Conservation (phyloP, 1,139 yeast genomes). For the Hemisphaericaspora lyxosophila region DNA sequence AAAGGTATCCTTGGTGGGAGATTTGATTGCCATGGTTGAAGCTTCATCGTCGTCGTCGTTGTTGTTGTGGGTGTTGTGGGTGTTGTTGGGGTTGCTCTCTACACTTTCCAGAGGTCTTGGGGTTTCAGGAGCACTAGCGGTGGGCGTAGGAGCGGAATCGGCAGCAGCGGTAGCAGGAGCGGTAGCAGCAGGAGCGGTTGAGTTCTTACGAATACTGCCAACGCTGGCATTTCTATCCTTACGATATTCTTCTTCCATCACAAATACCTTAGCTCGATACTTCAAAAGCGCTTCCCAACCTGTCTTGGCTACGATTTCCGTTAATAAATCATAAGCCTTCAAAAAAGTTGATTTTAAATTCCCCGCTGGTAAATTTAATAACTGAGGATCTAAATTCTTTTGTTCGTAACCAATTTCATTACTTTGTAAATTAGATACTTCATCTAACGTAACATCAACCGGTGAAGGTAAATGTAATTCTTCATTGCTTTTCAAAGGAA, state of each 20-base stretch:
- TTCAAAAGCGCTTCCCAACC: conserved; percentile 92
- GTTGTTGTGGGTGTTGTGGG: background rate
- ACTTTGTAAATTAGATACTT: conserved; percentile 56
- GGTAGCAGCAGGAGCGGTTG: conserved; percentile 5
- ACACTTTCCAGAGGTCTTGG: too few species aligned
- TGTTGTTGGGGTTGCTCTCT: too few species aligned
- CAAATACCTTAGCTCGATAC: conserved; percentile 80
- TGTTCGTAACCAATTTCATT: conserved; percentile 52
- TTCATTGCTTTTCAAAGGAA: conserved; percentile 56
- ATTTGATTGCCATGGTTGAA: conserved; percentile 5
- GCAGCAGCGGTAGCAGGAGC: background rate
- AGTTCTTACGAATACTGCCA: conserved; percentile 18
- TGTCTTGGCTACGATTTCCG: conserved; percentile 64
- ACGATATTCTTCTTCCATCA: conserved; percentile 90
- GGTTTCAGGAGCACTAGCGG: conserved; percentile 38
- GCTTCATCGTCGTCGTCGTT: conserved; percentile 8
- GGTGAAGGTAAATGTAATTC: conserved; percentile 77
- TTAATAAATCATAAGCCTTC: conserved; percentile 75
- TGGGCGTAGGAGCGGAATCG: conserved; percentile 38
- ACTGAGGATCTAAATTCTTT: conserved; percentile 61
- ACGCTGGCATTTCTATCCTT: conserved; percentile 35
- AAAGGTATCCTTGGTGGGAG: too few species aligned
- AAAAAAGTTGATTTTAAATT: conserved; percentile 76
- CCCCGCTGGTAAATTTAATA: conserved; percentile 73
- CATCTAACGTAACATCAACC: conserved; percentile 69